phyloP scores from a whole-genome alignment of 1,139 yeast genomes.

The Pichia sp. region DNA sequence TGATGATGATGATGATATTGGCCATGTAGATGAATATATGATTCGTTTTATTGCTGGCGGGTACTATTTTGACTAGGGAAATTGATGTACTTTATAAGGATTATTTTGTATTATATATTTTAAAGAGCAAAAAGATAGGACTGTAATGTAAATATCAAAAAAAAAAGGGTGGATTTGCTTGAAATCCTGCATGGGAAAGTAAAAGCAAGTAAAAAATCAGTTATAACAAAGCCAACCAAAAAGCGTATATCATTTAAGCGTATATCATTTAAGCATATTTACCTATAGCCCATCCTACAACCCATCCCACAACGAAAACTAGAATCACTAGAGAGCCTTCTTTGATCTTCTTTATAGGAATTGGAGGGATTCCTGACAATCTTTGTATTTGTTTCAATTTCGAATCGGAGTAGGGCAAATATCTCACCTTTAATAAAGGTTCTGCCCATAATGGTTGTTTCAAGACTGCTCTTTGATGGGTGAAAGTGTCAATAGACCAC shows the following conservation, averaged over 20 bases:
- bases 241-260: background rate
- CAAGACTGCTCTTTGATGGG: constrained; percentile 67
- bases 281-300: constrained; percentile 30
- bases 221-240: background rate
- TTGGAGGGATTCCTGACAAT: constrained; percentile 12
- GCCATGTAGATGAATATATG: constrained; percentile 97
- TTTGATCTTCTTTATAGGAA: constrained; percentile 27
- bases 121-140: constrained; percentile 11
- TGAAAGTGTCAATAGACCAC: constrained; percentile 62
- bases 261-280: background rate
- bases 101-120: background rate
- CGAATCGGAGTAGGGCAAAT: constrained; percentile 51
- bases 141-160: background rate
- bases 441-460: constrained; percentile 67
- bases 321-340: constrained; percentile 11
- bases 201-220: no score
- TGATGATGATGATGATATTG: constrained; percentile 67
- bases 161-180: background rate
- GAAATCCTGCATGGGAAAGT: background rate
- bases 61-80: constrained; percentile 38
- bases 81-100: no score
- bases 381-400: constrained; percentile 31
- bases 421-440: constrained; percentile 46
- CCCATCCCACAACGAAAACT: constrained; percentile 19
- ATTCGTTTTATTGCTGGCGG: constrained; percentile 83